Conservation (phyloP, 805 yeast genomes). For the Barnettozyma wickerhamii region DNA sequence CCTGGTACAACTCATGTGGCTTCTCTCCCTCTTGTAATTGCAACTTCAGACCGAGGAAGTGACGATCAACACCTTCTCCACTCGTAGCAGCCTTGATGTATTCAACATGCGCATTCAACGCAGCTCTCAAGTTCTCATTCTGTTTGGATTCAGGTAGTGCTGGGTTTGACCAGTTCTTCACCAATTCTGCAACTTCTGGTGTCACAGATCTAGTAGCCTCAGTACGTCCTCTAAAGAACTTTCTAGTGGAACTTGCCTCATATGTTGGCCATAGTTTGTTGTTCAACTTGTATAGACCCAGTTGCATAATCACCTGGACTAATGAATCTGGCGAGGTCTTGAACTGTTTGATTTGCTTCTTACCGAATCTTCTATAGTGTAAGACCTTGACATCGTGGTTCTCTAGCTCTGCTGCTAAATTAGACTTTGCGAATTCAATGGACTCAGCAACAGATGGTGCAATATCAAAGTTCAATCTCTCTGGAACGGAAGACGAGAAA, state of each 20-base stretch:
- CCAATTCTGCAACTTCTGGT: slow-evolving; percentile 63
- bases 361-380: slow-evolving; percentile 83
- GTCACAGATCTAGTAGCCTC: slow-evolving; percentile 90
- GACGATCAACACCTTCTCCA: slow-evolving; percentile 92
- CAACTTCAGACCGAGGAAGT: slow-evolving; percentile 81
- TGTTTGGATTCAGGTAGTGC: slow-evolving; percentile 45
- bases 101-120: slow-evolving; percentile 67
- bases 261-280: slow-evolving; percentile 86
- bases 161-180: slow-evolving; percentile 65
- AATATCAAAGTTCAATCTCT: slow-evolving; percentile 52
- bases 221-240: slow-evolving; percentile 85
- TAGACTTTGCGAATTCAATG: slow-evolving; percentile 50
- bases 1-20: slow-evolving; percentile 62
- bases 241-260: slow-evolving; percentile 94
- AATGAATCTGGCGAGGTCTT: slow-evolving; percentile 92
- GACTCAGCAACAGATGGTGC: slow-evolving; percentile 45
- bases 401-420: slow-evolving; percentile 48
- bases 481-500: slow-evolving; percentile 9
- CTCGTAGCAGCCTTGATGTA: slow-evolving; percentile 75
- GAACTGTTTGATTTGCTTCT: slow-evolving; percentile 75
- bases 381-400: slow-evolving; percentile 74
- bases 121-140: slow-evolving; percentile 62
- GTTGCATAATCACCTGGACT: slow-evolving; percentile 85
- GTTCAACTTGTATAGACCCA: slow-evolving; percentile 80
- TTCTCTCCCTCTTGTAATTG: slow-evolving; percentile 55